Base-by-base conservation (phyloP, 2,329 filamentous ascomycete species). In the Cladosporium sp. region DNA sequence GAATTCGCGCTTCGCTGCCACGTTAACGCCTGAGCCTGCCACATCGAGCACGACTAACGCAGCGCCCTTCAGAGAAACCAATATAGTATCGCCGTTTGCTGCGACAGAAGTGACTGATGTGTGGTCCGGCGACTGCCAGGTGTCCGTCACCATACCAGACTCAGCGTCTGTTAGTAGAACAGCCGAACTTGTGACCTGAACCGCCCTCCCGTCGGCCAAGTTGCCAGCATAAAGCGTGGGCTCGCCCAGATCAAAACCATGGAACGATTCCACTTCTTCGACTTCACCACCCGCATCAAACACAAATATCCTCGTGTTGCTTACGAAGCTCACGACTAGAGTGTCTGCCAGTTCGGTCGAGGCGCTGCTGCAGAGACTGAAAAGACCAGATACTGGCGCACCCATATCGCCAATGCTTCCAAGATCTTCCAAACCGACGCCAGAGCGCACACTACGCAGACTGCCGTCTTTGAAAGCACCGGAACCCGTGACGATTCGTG, bases 401-500 rank as follows among this genome's bases (percentile, higher is more conserved):
- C 85, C 80, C 75, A 97, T 85, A 45, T 95, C 88, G 35, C 86
- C 89, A 8, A 97, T 77, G 4, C 93, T 81, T 19, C 91, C 93
- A 15, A 92, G 76, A 57, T 97, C 91, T 70, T 97, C 91, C 52
- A 97, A 81, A 0, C 92, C 92, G 51, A 99, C 92, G 50, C 94
- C 95, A 70, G 93, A 97, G 56, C 94, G 83, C 20, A 99, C 90
- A 69, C 91, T 96, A 60, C 94, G 82, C 54, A 99, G 75, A 57
- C 89, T 93, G 17, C 94, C 94, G 67, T 96, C 91, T 62, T 89
- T 86, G 69, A 90, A 94, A 0, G 90, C 91, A 25, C 94, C 94
- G 56, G 92, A 97, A 0, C 91, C 93, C 2, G 93, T 92, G 10
- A 99, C 91, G 60, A 99, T 89, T 37, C 92, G 84, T 45, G 94